Evolutionary conservation across 2,329 filamentous ascomycete species (phyloP).

Genomic region (Penicillium sclerotigenum): DNA sequence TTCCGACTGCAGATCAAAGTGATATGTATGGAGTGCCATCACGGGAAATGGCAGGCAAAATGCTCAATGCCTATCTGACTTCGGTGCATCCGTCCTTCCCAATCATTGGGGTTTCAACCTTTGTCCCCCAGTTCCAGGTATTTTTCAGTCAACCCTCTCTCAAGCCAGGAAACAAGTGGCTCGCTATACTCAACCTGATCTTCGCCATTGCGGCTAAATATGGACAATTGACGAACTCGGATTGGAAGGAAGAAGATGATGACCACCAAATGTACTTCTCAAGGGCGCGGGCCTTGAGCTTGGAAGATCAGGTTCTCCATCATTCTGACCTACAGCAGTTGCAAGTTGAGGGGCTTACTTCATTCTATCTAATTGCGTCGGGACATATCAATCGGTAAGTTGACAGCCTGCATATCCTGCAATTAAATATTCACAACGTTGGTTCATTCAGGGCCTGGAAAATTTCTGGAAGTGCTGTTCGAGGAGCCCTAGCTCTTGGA

Average conservation of each 20-base stretch:
- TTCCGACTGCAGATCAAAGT: constrained; percentile 33
- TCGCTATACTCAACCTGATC: constrained; percentile 46
- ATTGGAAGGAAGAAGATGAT: constrained; percentile 37
- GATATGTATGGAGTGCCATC: constrained; percentile 40
- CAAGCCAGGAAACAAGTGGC: constrained; percentile 41
- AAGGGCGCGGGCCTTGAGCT: constrained; percentile 38
- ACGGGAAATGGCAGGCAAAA: constrained; percentile 35
- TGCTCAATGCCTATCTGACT: constrained; percentile 42
- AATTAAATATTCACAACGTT: background rate
- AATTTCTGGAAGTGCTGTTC: constrained; percentile 40
- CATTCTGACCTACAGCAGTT: constrained; percentile 45
- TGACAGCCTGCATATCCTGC: background rate
- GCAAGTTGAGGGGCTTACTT: constrained; percentile 43
- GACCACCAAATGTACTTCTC: constrained; percentile 43
- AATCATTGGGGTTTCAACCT: constrained; percentile 42
- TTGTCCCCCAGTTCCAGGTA: constrained; percentile 42
- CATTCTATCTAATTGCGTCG: constrained; percentile 41
- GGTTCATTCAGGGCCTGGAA: constrained; percentile 40
- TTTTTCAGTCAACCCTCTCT: constrained; percentile 36
- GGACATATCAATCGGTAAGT: constrained; percentile 45
- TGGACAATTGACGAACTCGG: constrained; percentile 36
- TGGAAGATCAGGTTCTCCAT: constrained; percentile 41
- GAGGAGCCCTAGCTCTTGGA: constrained; percentile 42
- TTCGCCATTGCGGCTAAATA: constrained; percentile 45
- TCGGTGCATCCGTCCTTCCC: constrained; percentile 47